These are phyloP conservation scores for Leishmania martiniquensis DNA, from an alignment of 208 protist genomes.

Conservation along the genomic window DNA sequence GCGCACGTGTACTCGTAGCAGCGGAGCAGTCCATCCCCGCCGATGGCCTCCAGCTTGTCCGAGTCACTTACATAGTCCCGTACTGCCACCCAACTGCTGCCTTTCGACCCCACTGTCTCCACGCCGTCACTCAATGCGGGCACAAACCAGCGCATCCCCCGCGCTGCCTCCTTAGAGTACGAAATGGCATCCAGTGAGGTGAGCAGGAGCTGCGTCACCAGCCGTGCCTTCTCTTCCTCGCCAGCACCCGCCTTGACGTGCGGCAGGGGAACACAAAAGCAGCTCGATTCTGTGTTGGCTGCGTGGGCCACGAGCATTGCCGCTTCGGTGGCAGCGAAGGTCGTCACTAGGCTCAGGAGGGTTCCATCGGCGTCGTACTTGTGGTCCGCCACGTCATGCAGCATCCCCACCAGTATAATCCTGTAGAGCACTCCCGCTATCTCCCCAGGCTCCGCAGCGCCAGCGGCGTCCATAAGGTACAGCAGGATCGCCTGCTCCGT, in stretches of 20 bases:
- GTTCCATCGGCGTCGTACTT: conserved; percentile 73
- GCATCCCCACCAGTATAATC: conserved; percentile 83
- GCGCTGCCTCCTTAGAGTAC: conserved; percentile 77
- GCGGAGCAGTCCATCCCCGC: conserved; percentile 61
- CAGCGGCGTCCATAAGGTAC: conserved; percentile 45
- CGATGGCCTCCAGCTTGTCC: conserved; percentile 89
- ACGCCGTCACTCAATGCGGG: conserved; percentile 28
- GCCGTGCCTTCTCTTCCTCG: not conserved
- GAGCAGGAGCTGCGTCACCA: conserved; percentile 13
- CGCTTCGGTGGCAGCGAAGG: conserved; percentile 37
- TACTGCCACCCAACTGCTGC: conserved; percentile 53
- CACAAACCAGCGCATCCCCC: conserved; percentile 76
- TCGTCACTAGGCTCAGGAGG: conserved; percentile 34
- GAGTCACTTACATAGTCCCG: conserved; percentile 83
- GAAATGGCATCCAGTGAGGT: conserved; percentile 70
- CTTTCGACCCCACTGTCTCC: not conserved
- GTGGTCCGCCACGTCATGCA: conserved; percentile 90
- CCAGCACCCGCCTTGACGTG: not conserved
- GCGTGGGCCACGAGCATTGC: conserved; percentile 6
- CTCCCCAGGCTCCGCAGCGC: not conserved
- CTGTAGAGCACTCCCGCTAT: conserved; percentile 36
- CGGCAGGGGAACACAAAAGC: conserved; percentile 9
- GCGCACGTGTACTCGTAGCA: conserved; percentile 74
- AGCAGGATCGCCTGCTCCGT: conserved; percentile 71
- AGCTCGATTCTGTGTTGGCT: not conserved